Evolutionary conservation across 2,329 filamentous ascomycete species (phyloP).

Genomic region (Bipolaris zeicola): DNA sequence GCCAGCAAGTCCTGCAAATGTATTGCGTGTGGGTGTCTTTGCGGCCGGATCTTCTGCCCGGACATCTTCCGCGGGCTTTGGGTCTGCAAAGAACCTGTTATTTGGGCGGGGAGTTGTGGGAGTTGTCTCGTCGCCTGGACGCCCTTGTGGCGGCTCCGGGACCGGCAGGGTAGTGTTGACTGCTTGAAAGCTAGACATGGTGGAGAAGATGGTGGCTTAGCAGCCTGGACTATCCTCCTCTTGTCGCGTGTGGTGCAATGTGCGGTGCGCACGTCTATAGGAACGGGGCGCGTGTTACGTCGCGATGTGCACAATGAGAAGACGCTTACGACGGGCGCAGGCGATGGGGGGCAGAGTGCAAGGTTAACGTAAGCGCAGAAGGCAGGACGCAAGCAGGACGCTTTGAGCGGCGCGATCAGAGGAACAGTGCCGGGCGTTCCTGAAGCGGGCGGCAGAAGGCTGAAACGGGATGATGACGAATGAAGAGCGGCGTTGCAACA

Average conservation of each 20-base stretch:
- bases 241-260: conserved; percentile 12
- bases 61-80: conserved; percentile 42
- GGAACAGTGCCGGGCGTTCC: conserved; percentile 26
- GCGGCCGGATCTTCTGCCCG: conserved; percentile 52
- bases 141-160: conserved; percentile 49
- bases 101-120: conserved; percentile 61
- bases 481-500: conserved; percentile 39
- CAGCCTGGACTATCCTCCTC: conserved; percentile 6
- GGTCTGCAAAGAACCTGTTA: conserved; percentile 49
- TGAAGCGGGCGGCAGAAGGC: conserved; percentile 40
- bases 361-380: conserved; percentile 11
- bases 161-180: conserved; percentile 62
- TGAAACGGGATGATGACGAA: conserved; percentile 47
- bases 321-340: conserved; percentile 3
- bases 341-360: conserved; percentile 5
- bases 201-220: conserved; percentile 12
- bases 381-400: conserved; percentile 5
- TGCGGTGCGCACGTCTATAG: conserved; percentile 14
- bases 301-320: conserved; percentile 4
- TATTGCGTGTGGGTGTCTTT: conserved; percentile 67
- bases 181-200: conserved; percentile 64
- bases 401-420: conserved; percentile 18
- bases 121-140: conserved; percentile 59
- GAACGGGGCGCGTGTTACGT: conserved; percentile 11
- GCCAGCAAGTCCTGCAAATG: conserved; percentile 54